These are phyloP conservation scores for Wickerhamiella azymoides DNA, from an alignment of 805 yeast genomes.

Conservation along the genomic window DNA sequence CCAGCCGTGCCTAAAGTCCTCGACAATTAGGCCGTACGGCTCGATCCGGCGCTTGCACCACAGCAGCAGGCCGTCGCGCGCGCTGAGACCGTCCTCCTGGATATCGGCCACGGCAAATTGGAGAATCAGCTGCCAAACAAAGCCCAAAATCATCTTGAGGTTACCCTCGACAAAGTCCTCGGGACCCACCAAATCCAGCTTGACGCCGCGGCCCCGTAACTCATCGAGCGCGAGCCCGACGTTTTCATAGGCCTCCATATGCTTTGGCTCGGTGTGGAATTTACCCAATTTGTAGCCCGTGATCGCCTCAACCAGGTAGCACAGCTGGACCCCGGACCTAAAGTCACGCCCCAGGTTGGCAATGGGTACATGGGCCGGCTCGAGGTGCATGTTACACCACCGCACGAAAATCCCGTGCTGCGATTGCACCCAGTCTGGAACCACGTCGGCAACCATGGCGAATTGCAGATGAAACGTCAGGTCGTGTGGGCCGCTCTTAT, in stretches of 20 bases:
- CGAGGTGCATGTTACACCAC: conserved; percentile 27
- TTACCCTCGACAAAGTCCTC: conserved; percentile 92
- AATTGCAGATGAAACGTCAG: neutral
- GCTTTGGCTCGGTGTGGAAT: conserved; percentile 20
- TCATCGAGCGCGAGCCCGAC: conserved; percentile 27
- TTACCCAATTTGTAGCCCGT: conserved; percentile 27
- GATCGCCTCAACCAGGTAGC: conserved; percentile 27
- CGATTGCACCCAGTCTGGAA: conserved; percentile 30
- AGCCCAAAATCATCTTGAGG: conserved; percentile 79
- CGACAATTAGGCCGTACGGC: conserved; percentile 28
- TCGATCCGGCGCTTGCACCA: conserved; percentile 42
- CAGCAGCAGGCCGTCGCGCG: conserved; percentile 32
- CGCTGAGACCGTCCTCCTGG: conserved; percentile 28
- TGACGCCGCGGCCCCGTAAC: conserved; percentile 26
- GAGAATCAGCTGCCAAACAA: conserved; percentile 52
- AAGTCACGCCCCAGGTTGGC: conserved; percentile 22
- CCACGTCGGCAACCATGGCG: conserved; percentile 6
- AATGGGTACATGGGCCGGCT: conserved; percentile 19
- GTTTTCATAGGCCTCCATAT: conserved; percentile 29
- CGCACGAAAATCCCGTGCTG: conserved; percentile 29
- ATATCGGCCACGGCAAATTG: conserved; percentile 29
- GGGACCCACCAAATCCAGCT: conserved; percentile 32
- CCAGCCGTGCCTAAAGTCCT: conserved; percentile 46
- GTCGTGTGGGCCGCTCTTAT: neutral
- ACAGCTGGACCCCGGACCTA: conserved; percentile 25